These are phyloP conservation scores for Ophiostoma piceae DNA, from an alignment of 2,329 filamentous ascomycete species.

Conservation along the genomic window DNA sequence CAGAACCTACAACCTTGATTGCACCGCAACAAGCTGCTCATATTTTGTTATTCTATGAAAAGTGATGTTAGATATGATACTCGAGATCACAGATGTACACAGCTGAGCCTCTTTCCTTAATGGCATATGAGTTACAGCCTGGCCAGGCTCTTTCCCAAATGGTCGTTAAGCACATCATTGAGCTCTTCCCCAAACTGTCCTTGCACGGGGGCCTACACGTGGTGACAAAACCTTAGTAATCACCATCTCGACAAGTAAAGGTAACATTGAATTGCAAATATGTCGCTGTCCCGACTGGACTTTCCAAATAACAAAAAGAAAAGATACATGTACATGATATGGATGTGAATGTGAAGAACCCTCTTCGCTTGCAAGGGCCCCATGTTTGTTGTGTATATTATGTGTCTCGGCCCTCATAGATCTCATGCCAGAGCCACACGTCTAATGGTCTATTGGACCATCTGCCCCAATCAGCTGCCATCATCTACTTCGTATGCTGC, in stretches of 20 bases:
- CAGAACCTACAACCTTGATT: too few relatives aligned
- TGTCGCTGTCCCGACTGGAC: constrained; percentile 14
- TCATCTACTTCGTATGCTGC: neutral
- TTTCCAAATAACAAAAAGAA: constrained; percentile 16
- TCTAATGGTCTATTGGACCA: neutral
- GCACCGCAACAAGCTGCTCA: too few relatives aligned
- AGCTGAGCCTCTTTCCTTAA: neutral
- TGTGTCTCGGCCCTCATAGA: neutral
- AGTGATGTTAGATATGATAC: neutral
- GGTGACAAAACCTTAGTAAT: neutral
- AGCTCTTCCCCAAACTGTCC: too few relatives aligned
- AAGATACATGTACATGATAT: constrained; percentile 19
- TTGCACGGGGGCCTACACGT: too few relatives aligned
- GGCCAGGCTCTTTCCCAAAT: too few relatives aligned
- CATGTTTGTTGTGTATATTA: neutral
- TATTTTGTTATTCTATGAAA: too few relatives aligned
- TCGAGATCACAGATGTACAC: neutral
- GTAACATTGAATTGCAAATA: constrained; percentile 9
- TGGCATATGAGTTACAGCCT: neutral
- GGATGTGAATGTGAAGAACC: neutral
- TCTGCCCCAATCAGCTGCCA: neutral
- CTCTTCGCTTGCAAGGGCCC: constrained; percentile 7
- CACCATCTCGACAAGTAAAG: neutral
- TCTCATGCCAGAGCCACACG: neutral
- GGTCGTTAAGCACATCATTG: neutral